Evolutionary conservation across 2,329 filamentous ascomycete species (phyloP).

Genomic region (Volutella citrinella): DNA sequence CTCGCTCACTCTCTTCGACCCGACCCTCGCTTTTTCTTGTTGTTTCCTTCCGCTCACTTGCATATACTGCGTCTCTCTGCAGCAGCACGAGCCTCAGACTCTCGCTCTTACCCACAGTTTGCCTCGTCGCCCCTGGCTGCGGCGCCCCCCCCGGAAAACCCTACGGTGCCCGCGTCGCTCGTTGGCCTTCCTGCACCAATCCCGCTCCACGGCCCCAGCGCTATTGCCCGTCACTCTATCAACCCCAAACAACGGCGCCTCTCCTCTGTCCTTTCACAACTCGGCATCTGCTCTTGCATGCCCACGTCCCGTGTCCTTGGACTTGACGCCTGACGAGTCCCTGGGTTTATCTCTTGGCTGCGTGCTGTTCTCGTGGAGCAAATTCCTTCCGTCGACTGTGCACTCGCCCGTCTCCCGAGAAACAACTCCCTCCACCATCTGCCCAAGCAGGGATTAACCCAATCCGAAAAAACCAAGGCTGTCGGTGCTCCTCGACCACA

Average conservation of each 20-base stretch:
- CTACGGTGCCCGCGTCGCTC: conserved; percentile 15
- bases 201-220: conserved; percentile 19
- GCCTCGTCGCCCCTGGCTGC: no score
- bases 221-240: conserved; percentile 16
- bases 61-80: no score
- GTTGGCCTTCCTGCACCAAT: conserved; percentile 15
- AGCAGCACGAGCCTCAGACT: no score
- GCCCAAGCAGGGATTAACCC: conserved; percentile 23
- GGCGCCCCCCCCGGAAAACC: no score
- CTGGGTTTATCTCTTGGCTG: conserved; percentile 8
- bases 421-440: conserved; percentile 17
- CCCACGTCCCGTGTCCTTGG: no score
- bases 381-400: no score
- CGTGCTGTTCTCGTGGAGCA: no score
- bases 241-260: conserved; percentile 23
- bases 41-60: no score
- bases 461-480: conserved; percentile 20
- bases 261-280: conserved; percentile 12
- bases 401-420: conserved; percentile 22
- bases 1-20: no score
- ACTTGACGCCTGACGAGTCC: conserved; percentile 16
- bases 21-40: no score
- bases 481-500: conserved; percentile 17
- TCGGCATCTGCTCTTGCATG: conserved; percentile 7
- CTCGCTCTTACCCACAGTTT: no score